Conservation (phyloP, 345 rosid species). For the Clarkia xantiana region DNA sequence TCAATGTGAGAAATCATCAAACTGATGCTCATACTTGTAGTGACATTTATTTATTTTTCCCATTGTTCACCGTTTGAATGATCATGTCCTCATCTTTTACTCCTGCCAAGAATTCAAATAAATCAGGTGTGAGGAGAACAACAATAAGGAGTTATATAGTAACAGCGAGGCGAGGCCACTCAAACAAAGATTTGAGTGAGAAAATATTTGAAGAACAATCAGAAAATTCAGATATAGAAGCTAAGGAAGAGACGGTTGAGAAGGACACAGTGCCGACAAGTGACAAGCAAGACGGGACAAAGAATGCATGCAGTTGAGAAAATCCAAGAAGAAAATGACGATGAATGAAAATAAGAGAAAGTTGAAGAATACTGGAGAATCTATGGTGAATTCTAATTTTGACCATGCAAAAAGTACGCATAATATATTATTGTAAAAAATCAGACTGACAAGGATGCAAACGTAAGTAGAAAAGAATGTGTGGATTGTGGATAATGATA, state of each 20-base stretch:
- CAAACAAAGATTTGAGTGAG: not conserved
- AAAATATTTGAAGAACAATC: conserved; percentile 3
- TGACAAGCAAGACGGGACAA: not conserved
- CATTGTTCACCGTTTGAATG: conserved; percentile 78
- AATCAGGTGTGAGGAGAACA: conserved; percentile 21
- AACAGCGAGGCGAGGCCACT: conserved; percentile 13
- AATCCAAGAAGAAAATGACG: conserved; percentile 9
- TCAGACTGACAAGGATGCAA: not conserved
- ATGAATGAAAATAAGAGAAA: conserved; percentile 14
- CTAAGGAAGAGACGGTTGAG: conserved; percentile 1
- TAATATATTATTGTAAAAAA: not conserved
- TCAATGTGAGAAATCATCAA: conserved; percentile 50
- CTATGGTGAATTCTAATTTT: conserved; percentile 17
- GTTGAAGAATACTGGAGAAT: conserved; percentile 10
- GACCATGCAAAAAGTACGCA: conserved; percentile 14
- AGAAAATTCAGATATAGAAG: not conserved
- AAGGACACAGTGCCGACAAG: not conserved
- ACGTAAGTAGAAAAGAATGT: not conserved
- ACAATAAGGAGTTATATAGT: conserved; percentile 17
- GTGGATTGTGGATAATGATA: not conserved
- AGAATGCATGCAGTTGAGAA: conserved; percentile 5
- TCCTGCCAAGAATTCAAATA: conserved; percentile 23
- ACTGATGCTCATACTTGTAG: conserved; percentile 47
- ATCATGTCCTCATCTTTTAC: conserved; percentile 58
- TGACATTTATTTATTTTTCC: conserved; percentile 41